Conservation (phyloP, 345 rosid species). For the Salix exigua region DNA sequence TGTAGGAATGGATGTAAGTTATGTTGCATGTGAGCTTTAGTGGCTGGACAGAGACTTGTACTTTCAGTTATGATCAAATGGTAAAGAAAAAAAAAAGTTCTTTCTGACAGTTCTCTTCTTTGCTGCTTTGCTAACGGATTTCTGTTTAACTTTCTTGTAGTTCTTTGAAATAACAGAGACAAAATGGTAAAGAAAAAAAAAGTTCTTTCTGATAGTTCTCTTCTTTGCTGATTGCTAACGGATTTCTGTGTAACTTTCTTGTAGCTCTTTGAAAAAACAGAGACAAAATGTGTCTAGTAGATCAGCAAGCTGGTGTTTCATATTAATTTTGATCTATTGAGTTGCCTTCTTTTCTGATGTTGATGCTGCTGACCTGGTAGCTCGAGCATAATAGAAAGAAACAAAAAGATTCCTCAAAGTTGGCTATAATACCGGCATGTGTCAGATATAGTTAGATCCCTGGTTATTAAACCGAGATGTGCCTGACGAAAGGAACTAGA, state of each 20-base stretch:
- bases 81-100: constrained; percentile 4
- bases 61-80: constrained; percentile 29
- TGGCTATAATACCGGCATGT: not conserved
- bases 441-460: not conserved
- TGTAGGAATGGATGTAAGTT: constrained; percentile 41
- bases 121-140: not conserved
- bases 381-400: not conserved
- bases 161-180: too few species aligned
- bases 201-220: not conserved
- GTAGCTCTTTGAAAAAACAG: too few species aligned
- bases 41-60: constrained; percentile 22
- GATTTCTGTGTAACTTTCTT: too few species aligned
- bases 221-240: not conserved
- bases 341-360: not conserved
- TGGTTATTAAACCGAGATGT: too few species aligned
- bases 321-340: not conserved
- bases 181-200: constrained; percentile 13
- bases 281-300: not conserved
- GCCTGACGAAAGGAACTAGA: too few species aligned
- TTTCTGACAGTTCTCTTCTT: not conserved
- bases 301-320: not conserved
- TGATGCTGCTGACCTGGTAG: not conserved
- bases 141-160: too few species aligned
- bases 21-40: constrained; percentile 23
- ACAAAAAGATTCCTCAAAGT: not conserved